A percentile compares a stretch with the other conserved stretches of the same genome.
These are phyloP conservation scores for Penicillium sp. DNA, from an alignment of 2,329 filamentous ascomycete genomes.

Conservation along the genomic window DNA sequence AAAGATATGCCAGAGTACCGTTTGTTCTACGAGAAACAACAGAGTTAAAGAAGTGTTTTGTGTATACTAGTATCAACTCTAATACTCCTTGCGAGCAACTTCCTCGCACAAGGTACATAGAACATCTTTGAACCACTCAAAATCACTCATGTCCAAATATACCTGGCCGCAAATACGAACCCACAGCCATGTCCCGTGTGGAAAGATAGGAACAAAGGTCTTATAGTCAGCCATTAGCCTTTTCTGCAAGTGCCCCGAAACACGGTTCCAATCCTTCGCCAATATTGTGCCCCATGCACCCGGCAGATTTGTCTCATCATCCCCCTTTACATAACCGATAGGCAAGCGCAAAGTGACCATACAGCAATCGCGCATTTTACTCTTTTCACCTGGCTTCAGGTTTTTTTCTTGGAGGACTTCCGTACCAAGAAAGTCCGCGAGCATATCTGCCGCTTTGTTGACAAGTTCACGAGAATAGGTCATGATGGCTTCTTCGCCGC, in stretches of 20 bases:
- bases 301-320: not conserved
- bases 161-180: slow-evolving; percentile 75
- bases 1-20: slow-evolving; percentile 1
- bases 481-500: slow-evolving; percentile 71
- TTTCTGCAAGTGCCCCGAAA: slow-evolving; percentile 61
- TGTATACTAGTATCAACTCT: not conserved
- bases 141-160: slow-evolving; percentile 79
- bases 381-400: slow-evolving; percentile 26
- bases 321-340: slow-evolving; percentile 43
- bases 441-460: slow-evolving; percentile 59
- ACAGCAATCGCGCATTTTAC: slow-evolving; percentile 61
- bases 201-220: slow-evolving; percentile 69
- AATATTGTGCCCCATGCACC: slow-evolving; percentile 28
- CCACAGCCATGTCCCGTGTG: slow-evolving; percentile 67
- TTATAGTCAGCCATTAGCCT: slow-evolving; percentile 59
- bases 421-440: slow-evolving; percentile 67
- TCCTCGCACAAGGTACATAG: slow-evolving; percentile 60
- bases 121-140: slow-evolving; percentile 65
- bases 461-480: slow-evolving; percentile 65
- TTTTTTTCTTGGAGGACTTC: slow-evolving; percentile 62
- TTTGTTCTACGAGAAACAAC: not conserved
- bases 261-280: slow-evolving; percentile 41
- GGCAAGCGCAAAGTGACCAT: slow-evolving; percentile 76
- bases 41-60: not conserved
- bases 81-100: slow-evolving; percentile 47